A percentile compares a stretch with the other conserved stretches of the same genome.
These are phyloP conservation scores for Penicillium frequentans DNA, from an alignment of 2,329 filamentous ascomycete genomes.

Conservation along the genomic window DNA sequence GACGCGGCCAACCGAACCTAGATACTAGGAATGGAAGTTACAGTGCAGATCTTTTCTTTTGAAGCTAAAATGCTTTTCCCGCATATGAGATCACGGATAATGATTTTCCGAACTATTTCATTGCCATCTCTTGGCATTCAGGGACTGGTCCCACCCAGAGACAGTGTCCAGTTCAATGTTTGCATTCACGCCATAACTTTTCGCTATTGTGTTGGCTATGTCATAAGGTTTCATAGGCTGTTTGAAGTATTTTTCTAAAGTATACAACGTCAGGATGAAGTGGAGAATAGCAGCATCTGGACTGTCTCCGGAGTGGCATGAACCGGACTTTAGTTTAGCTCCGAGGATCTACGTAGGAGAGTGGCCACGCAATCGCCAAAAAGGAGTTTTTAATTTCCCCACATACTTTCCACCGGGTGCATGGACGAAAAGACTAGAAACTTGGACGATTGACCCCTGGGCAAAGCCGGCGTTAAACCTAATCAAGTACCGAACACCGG, in stretches of 20 bases:
- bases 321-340: neutral
- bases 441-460: neutral
- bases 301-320: neutral
- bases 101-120: neutral
- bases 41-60: neutral
- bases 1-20: neutral
- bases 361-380: neutral
- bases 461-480: neutral
- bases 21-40: neutral
- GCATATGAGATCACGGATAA: neutral
- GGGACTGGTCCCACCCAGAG: neutral
- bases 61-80: neutral
- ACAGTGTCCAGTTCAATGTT: neutral
- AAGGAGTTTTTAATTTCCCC: neutral
- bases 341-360: neutral
- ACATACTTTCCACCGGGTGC: neutral
- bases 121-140: neutral
- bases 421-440: neutral
- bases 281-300: neutral
- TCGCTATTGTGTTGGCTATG: neutral
- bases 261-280: neutral
- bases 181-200: neutral
- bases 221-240: neutral
- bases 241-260: neutral
- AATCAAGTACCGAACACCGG: neutral